Percentiles rank a stretch among this genome's conserved stretches.
Evolutionary conservation across 208 protist genomes (phyloP).

Genomic region (Wallacemonas sp.): DNA sequence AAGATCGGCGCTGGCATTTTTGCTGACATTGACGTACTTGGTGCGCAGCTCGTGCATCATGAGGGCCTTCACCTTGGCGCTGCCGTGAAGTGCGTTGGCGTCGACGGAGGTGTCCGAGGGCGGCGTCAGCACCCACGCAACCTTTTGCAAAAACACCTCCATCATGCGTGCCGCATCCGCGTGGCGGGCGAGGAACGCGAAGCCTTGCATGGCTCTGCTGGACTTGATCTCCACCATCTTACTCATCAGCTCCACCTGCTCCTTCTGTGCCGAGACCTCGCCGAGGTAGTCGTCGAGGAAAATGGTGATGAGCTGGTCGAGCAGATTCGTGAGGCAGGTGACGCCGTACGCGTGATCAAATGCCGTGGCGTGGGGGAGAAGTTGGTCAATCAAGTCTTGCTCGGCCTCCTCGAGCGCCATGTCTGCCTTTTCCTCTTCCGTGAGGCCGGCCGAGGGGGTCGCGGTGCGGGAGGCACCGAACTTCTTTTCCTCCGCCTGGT

Average conservation of each 20-base stretch:
- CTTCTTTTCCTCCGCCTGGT: not conserved
- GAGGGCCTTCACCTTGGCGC: slow-evolving; percentile 53
- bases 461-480: not conserved
- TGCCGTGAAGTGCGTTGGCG: slow-evolving; percentile 46
- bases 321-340: slow-evolving; percentile 50
- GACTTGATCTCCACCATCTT: slow-evolving; percentile 90
- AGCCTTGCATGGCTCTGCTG: slow-evolving; percentile 82
- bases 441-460: not conserved
- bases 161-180: slow-evolving; percentile 66
- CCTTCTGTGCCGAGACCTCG: slow-evolving; percentile 84
- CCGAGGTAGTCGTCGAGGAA: slow-evolving; percentile 93
- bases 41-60: slow-evolving; percentile 68
- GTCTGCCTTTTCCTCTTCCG: slow-evolving; percentile 17
- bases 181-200: slow-evolving; percentile 79
- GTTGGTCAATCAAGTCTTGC: slow-evolving; percentile 52
- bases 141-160: slow-evolving; percentile 72
- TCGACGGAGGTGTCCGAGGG: slow-evolving; percentile 36
- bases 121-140: slow-evolving; percentile 87
- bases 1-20: slow-evolving; percentile 72
- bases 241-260: slow-evolving; percentile 90
- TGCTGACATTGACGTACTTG: slow-evolving; percentile 74
- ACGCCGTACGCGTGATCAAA: slow-evolving; percentile 80
- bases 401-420: slow-evolving; percentile 40
- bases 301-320: slow-evolving; percentile 80
- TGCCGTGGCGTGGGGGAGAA: slow-evolving; percentile 22